A percentile compares a stretch with the other conserved stretches of the same genome.
Evolutionary conservation across 116 monocot species (phyloP).

Genomic region (Cymodocea nodosa): DNA sequence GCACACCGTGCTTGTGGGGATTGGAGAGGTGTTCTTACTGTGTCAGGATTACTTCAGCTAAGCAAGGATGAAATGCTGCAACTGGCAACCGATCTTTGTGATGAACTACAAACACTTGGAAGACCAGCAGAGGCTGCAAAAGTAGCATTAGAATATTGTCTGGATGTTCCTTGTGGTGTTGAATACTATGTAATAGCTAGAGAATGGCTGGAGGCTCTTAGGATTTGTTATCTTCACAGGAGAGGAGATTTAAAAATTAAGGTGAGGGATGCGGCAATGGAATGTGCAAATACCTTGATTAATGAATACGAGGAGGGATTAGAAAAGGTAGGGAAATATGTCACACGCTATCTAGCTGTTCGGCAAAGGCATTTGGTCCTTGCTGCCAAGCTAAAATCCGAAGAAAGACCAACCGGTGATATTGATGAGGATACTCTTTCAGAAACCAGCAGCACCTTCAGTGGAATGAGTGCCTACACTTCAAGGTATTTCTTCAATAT

Average conservation of each 20-base stretch:
- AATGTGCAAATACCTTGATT: conserved; percentile 48
- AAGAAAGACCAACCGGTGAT: conserved; percentile 41
- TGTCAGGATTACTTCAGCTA: conserved; percentile 45
- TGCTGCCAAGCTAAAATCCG: conserved; percentile 55
- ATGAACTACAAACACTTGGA: conserved; percentile 85
- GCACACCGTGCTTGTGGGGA: conserved; percentile 70
- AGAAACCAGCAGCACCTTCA: conserved; percentile 67
- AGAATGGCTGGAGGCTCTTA: conserved; percentile 94
- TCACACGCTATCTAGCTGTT: conserved; percentile 80
- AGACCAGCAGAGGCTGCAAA: conserved; percentile 86
- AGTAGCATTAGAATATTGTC: conserved; percentile 73
- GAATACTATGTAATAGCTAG: conserved; percentile 57
- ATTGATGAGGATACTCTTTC: conserved; percentile 65
- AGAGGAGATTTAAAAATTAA: conserved; percentile 45
- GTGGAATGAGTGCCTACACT: conserved; percentile 93
- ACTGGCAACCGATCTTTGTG: conserved; percentile 74
- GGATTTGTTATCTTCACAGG: conserved; percentile 49
- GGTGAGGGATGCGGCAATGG: conserved; percentile 53
- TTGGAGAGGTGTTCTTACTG: conserved; percentile 81
- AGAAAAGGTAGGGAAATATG: conserved; percentile 69
- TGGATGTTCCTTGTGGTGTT: conserved; percentile 48
- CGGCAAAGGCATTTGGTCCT: conserved; percentile 76
- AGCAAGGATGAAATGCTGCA: conserved; percentile 34
- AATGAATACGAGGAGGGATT: conserved; percentile 60
- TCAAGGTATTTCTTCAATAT: conserved; percentile 27